Base-by-base conservation (phyloP, 352 stramenopile species). In the Phytopythium litorale region DNA sequence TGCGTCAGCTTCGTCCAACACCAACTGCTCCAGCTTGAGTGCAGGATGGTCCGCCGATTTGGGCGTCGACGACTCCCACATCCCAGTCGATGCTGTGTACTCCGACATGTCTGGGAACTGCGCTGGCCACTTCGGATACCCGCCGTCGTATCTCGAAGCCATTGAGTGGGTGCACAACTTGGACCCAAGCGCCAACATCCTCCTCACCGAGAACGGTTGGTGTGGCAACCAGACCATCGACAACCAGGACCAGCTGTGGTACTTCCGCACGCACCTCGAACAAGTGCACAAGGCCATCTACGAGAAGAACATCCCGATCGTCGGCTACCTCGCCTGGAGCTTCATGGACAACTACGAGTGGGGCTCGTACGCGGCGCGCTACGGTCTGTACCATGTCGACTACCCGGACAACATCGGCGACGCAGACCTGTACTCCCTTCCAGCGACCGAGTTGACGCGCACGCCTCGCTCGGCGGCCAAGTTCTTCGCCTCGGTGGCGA, bases 291-390 rank as follows among this genome's bases (percentile, higher is more conserved):
- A 67, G 56, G 76, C 71, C 45, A 78, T 83, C 58, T 65, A 64
- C 13, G 62, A 84, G 18, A 70, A 82, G 19, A 66, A 77, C 18
- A 84, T 89, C 49, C 72, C 76, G 28, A 66, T 98, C 33, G 72
- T 81, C 56, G 91, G 87, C 5, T 98, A 98, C 70, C 97, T 94
- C 68, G 88, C 85, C 13, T 98, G 92, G 92, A 91, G 75, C 53
- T 65, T 70, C 40, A 52, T 71, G 28, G 63, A 73, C 46, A 73
- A 73, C 50, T 73, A 65, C 59, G 67, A 73, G 43, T 73, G 67
- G 67, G 67, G 63, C 1, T 73, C 67, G 4, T 73, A 67, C 60
- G 70, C 75, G 21, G 70, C 73, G 30, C 75, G 78, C 30, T 88
- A 84, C 62, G 79, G 79, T 8, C 69, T 88, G 18, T 88, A 79